A percentile compares a stretch with the other conserved stretches of the same genome.
These are phyloP conservation scores for Hypoxylon sp. DNA, from an alignment of 2,329 filamentous ascomycete species.

Conservation along the genomic window DNA sequence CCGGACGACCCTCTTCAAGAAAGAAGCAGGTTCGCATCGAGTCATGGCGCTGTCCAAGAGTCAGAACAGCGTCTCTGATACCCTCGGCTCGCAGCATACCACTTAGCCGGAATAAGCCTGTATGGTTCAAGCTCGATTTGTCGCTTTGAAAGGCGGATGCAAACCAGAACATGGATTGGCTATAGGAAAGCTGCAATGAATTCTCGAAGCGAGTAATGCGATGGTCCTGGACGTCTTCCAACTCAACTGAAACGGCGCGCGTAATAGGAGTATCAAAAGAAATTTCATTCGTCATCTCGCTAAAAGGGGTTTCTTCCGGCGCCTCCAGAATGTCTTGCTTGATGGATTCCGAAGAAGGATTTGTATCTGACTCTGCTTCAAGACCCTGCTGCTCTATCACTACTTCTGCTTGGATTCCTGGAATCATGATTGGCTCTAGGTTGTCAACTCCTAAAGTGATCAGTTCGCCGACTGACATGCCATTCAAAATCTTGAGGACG, in stretches of 20 bases:
- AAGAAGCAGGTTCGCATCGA: conserved; percentile 3
- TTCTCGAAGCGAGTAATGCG: not conserved
- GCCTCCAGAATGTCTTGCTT: not conserved
- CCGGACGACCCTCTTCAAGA: not conserved
- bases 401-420: not conserved
- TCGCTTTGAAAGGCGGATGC: conserved; percentile 7
- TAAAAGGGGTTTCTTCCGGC: not conserved
- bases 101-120: not conserved
- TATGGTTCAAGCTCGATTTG: conserved; percentile 7
- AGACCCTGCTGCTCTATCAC: too few relatives aligned
- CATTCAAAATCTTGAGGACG: not conserved
- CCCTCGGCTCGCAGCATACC: not conserved
- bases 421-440: too few relatives aligned
- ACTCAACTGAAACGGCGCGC: too few relatives aligned
- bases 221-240: too few relatives aligned
- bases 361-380: not conserved
- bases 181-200: conserved; percentile 4
- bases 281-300: not conserved
- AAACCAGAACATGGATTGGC: conserved; percentile 20
- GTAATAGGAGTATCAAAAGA: not conserved
- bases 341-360: not conserved
- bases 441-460: not conserved
- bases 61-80: not conserved
- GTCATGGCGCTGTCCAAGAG: conserved; percentile 10
- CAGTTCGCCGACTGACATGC: not conserved